Evolutionary conservation across 2,329 filamentous ascomycete genomes (phyloP).

Genomic region (Cryphonectria nitschkei): DNA sequence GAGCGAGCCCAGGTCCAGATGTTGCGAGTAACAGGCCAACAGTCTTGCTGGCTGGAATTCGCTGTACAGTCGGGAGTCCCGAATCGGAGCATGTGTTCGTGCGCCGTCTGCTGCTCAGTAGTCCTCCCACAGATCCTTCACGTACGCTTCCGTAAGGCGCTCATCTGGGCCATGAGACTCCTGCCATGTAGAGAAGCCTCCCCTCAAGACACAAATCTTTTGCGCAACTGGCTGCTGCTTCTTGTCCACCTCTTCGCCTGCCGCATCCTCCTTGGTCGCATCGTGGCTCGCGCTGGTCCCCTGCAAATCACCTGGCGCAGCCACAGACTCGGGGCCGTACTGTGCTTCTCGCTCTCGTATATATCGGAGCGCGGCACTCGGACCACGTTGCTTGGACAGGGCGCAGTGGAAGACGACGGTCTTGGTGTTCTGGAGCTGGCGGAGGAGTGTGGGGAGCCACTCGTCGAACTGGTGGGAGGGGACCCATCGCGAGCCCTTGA

Average conservation of each 20-base stretch:
- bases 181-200: constrained; percentile 89
- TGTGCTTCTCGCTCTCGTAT: constrained; percentile 67
- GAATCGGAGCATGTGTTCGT: neutral
- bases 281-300: neutral
- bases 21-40: neutral
- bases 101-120: constrained; percentile 40
- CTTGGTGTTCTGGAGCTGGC: constrained; percentile 75
- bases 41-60: neutral
- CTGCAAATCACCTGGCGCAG: constrained; percentile 30
- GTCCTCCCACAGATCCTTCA: constrained; percentile 81
- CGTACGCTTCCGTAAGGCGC: constrained; percentile 80
- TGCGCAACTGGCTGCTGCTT: constrained; percentile 49
- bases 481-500: constrained; percentile 74
- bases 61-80: neutral
- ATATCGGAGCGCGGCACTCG: constrained; percentile 81
- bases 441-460: constrained; percentile 80
- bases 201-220: constrained; percentile 78
- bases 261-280: constrained; percentile 35
- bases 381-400: constrained; percentile 87
- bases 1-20: neutral
- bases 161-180: constrained; percentile 78
- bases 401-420: constrained; percentile 94
- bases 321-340: constrained; percentile 34
- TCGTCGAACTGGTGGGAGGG: constrained; percentile 75
- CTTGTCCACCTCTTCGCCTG: constrained; percentile 27